A percentile compares a stretch with the other conserved stretches of the same genome.
Conservation (phyloP, 352 stramenopile species). For the Aphanomyces stellatus region DNA sequence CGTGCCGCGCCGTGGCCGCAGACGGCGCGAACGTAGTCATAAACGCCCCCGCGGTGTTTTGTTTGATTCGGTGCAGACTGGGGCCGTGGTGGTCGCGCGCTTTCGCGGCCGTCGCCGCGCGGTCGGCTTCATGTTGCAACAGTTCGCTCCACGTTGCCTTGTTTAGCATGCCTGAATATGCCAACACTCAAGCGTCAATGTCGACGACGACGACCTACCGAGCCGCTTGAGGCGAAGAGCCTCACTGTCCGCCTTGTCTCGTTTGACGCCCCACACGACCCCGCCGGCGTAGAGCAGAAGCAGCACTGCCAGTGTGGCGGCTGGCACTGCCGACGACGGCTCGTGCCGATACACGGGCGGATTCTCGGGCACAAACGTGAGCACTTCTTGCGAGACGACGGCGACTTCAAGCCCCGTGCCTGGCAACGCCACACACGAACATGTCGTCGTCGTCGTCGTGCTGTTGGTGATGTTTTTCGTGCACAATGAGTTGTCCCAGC, state of each 20-base stretch:
- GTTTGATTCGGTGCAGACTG: neutral
- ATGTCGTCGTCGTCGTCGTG: slow-evolving; percentile 34
- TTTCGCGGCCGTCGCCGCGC: neutral
- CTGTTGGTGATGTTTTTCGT: slow-evolving; percentile 47
- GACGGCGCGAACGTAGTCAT: neutral
- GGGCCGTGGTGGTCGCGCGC: neutral
- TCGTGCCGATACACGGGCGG: slow-evolving; percentile 58
- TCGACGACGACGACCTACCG: too few species aligned
- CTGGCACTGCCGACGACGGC: slow-evolving; percentile 36
- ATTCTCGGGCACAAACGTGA: slow-evolving; percentile 50
- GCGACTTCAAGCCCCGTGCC: slow-evolving; percentile 45
- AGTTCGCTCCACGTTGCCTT: slow-evolving; percentile 18
- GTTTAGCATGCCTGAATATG: slow-evolving; percentile 8
- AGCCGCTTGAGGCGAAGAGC: slow-evolving; percentile 10
- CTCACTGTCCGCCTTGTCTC: slow-evolving; percentile 39
- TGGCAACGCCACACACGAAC: slow-evolving; percentile 44
- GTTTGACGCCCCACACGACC: slow-evolving; percentile 25
- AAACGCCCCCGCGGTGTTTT: slow-evolving; percentile 10
- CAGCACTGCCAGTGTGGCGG: slow-evolving; percentile 32
- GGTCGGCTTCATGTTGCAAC: neutral
- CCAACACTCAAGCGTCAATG: too few species aligned
- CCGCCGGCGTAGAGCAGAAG: slow-evolving; percentile 31
- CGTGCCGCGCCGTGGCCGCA: too few species aligned
- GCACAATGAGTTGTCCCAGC: slow-evolving; percentile 46
- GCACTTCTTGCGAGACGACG: slow-evolving; percentile 47